phyloP scores from a whole-genome alignment of 2,329 filamentous ascomycete genomes.

The Colletotrichum navitas region DNA sequence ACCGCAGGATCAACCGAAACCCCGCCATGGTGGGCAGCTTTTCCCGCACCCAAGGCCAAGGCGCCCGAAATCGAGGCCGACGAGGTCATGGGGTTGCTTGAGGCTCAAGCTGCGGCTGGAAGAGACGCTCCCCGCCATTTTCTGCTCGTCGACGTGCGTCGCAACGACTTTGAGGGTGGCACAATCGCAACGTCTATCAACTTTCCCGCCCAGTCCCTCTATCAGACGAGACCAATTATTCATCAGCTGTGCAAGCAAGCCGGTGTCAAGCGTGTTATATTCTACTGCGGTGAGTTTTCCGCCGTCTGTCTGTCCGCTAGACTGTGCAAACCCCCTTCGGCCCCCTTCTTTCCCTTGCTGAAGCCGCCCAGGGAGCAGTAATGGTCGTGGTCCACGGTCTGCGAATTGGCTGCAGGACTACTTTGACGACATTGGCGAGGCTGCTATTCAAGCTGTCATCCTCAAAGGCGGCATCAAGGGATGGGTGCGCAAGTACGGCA shows the following conservation, averaged over 20 bases:
- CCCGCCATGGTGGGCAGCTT: slow-evolving; percentile 55
- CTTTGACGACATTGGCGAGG: slow-evolving; percentile 59
- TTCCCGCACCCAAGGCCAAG: slow-evolving; percentile 58
- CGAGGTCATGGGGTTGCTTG: slow-evolving; percentile 57
- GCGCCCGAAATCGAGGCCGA: slow-evolving; percentile 54
- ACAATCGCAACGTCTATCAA: slow-evolving; percentile 71
- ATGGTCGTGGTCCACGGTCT: slow-evolving; percentile 63
- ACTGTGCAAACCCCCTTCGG: not conserved
- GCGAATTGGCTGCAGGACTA: slow-evolving; percentile 70
- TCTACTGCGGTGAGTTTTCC: slow-evolving; percentile 64
- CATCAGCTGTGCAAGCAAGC: slow-evolving; percentile 65
- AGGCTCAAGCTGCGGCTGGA: slow-evolving; percentile 50
- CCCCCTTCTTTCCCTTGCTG: not conserved
- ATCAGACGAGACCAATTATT: slow-evolving; percentile 61
- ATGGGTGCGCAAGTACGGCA: slow-evolving; percentile 64
- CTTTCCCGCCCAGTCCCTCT: slow-evolving; percentile 67
- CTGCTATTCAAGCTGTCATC: slow-evolving; percentile 59
- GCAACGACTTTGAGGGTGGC: slow-evolving; percentile 69
- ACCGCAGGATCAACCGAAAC: slow-evolving; percentile 15
- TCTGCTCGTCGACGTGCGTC: slow-evolving; percentile 66
- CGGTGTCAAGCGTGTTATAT: slow-evolving; percentile 62
- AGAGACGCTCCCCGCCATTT: slow-evolving; percentile 52
- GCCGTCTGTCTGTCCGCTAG: not conserved
- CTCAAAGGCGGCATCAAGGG: slow-evolving; percentile 67
- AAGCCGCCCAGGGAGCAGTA: slow-evolving; percentile 59